phyloP scores from a whole-genome alignment of 208 protist genomes.

The Porcisia deanei region DNA sequence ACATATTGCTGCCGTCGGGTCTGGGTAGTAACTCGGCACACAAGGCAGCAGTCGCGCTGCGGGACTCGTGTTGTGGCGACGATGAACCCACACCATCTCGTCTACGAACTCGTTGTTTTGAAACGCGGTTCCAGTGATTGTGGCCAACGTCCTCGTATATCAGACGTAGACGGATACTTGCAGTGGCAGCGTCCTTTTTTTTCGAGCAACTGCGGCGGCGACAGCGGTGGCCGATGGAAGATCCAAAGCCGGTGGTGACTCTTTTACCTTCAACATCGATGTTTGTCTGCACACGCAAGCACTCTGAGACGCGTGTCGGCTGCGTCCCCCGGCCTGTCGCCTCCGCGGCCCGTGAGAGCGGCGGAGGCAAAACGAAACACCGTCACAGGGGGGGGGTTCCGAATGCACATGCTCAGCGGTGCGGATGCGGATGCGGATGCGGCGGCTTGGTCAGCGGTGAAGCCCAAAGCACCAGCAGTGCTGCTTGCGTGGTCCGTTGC shows the following conservation, averaged over 20 bases:
- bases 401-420: not conserved
- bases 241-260: not conserved
- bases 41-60: not conserved
- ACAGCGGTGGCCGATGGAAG: too few relatives aligned
- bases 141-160: slow-evolving; percentile 2
- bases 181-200: not conserved
- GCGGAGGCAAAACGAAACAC: not conserved
- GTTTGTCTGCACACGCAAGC: not conserved
- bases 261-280: not conserved
- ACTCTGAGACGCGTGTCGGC: not conserved
- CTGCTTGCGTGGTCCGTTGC: not conserved
- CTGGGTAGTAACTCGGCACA: not conserved
- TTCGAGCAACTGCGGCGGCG: not conserved
- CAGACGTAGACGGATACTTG: not conserved
- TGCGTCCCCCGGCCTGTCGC: not conserved
- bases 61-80: not conserved
- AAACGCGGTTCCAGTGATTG: slow-evolving; percentile 7
- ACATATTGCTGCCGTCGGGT: not conserved
- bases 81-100: not conserved
- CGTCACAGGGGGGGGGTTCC: not conserved
- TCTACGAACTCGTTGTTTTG: not conserved
- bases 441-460: not conserved
- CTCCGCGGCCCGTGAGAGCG: not conserved
- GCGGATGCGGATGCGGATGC: not conserved
- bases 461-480: not conserved